Evolutionary conservation across 805 yeast genomes (phyloP).

Genomic region (Yarrowia divulgata): DNA sequence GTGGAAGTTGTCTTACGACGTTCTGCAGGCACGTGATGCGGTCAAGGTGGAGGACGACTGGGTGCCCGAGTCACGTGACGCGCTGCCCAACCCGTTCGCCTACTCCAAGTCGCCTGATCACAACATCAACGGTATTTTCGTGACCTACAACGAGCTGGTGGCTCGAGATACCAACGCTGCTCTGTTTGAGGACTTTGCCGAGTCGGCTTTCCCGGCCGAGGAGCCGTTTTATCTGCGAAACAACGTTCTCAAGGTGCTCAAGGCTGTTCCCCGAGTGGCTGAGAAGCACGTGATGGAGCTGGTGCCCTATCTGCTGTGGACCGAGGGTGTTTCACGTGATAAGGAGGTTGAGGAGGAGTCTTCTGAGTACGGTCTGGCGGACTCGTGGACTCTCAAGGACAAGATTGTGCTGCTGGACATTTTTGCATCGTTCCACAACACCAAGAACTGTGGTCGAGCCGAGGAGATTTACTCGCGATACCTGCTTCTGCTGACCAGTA

Average conservation of each 20-base stretch:
- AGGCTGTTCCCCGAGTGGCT: slow-evolving; percentile 67
- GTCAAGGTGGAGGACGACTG: slow-evolving; percentile 40
- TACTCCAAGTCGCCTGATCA: not conserved
- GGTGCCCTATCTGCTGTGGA: slow-evolving; percentile 63
- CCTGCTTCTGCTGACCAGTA: slow-evolving; percentile 65
- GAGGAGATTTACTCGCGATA: slow-evolving; percentile 62
- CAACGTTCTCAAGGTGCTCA: slow-evolving; percentile 65
- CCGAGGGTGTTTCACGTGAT: slow-evolving; percentile 46
- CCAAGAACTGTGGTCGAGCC: slow-evolving; percentile 61
- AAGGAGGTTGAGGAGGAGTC: slow-evolving; percentile 39
- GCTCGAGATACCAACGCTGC: not conserved
- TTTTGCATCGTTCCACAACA: slow-evolving; percentile 68
- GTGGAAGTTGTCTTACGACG: slow-evolving; percentile 61
- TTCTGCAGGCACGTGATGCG: slow-evolving; percentile 47
- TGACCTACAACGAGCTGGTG: not conserved
- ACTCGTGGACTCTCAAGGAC: slow-evolving; percentile 47
- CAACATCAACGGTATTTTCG: not conserved
- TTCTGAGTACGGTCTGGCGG: slow-evolving; percentile 11
- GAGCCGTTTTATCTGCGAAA: slow-evolving; percentile 50
- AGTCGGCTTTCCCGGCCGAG: slow-evolving; percentile 27
- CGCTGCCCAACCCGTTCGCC: not conserved
- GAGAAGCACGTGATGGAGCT: slow-evolving; percentile 67
- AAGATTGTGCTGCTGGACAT: slow-evolving; percentile 60
- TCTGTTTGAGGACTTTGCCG: slow-evolving; percentile 3
- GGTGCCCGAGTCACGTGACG: slow-evolving; percentile 19